Percentiles rank a stretch among this genome's conserved stretches.
These are phyloP conservation scores for Meyerozyma smithsonii DNA, from an alignment of 1,139 yeast species.

Conservation along the genomic window DNA sequence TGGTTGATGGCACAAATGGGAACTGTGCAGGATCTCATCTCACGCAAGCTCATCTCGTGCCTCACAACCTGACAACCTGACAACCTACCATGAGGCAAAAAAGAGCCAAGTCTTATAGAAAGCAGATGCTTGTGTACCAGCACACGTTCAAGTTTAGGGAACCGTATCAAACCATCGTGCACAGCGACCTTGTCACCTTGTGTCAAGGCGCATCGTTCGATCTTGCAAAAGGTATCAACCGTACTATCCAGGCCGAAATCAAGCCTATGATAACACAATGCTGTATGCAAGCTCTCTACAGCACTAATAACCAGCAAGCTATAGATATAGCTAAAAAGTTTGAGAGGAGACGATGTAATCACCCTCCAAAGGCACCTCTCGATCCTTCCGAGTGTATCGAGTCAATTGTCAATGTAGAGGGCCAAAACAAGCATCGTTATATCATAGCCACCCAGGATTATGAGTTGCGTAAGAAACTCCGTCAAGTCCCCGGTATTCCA, in stretches of 20 bases:
- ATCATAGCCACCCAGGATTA: constrained; percentile 81
- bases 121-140: constrained; percentile 80
- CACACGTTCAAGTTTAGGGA: constrained; percentile 89
- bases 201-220: constrained; percentile 68
- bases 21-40: neutral
- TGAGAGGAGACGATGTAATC: constrained; percentile 73
- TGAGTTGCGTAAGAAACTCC: constrained; percentile 58
- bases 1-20: no score
- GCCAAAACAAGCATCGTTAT: constrained; percentile 84
- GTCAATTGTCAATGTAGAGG: constrained; percentile 64
- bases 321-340: constrained; percentile 74
- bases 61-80: neutral
- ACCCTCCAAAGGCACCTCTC: constrained; percentile 55
- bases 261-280: constrained; percentile 98
- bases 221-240: constrained; percentile 65
- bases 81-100: constrained; percentile 78
- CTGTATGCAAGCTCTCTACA: constrained; percentile 81
- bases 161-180: constrained; percentile 87
- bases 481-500: constrained; percentile 87
- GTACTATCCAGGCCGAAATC: constrained; percentile 80
- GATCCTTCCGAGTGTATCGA: constrained; percentile 74
- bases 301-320: constrained; percentile 64
- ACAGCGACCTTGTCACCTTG: constrained; percentile 67
- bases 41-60: neutral
- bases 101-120: constrained; percentile 89